These are phyloP conservation scores for Simplicillium sp. DNA, from an alignment of 2,329 filamentous ascomycete genomes.

Conservation along the genomic window DNA sequence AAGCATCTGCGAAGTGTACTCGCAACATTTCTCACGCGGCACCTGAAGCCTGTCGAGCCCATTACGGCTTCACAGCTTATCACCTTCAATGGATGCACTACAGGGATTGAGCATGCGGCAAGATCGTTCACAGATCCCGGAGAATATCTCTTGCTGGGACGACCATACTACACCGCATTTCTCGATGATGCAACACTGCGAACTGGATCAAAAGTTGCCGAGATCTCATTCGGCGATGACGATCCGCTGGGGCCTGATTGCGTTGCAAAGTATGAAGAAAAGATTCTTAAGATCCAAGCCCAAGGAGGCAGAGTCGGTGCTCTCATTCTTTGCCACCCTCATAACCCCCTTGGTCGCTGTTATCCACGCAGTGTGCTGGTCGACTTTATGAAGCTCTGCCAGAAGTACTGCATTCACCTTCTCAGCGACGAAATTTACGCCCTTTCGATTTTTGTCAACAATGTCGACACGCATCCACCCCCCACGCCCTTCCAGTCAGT, in stretches of 20 bases:
- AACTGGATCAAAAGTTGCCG: slow-evolving; percentile 28
- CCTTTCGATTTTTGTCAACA: slow-evolving; percentile 37
- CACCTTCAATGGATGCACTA: slow-evolving; percentile 29
- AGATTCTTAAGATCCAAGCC: slow-evolving; percentile 25
- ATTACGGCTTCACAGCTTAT: slow-evolving; percentile 23
- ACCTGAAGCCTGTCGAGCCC: slow-evolving; percentile 17
- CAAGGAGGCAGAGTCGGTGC: slow-evolving; percentile 31
- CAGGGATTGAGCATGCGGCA: slow-evolving; percentile 28
- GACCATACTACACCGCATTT: slow-evolving; percentile 40
- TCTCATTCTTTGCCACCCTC: slow-evolving; percentile 40
- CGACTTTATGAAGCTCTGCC: slow-evolving; percentile 37
- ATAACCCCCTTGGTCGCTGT: slow-evolving; percentile 41
- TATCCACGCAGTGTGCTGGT: slow-evolving; percentile 29
- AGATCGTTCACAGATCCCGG: slow-evolving; percentile 30
- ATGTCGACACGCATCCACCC: slow-evolving; percentile 14
- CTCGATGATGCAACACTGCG: slow-evolving; percentile 32
- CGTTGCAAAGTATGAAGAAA: slow-evolving; percentile 33
- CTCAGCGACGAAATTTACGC: slow-evolving; percentile 53
- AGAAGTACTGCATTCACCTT: slow-evolving; percentile 39
- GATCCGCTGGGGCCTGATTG: slow-evolving; percentile 32
- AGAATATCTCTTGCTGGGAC: slow-evolving; percentile 28
- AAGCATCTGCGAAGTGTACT: slow-evolving; percentile 20
- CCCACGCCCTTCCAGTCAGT: slow-evolving; percentile 32
- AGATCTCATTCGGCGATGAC: slow-evolving; percentile 30
- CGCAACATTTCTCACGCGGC: slow-evolving; percentile 23